Conservation (phyloP, 2,329 filamentous ascomycete species). For the Cordyceps pruinosa region DNA sequence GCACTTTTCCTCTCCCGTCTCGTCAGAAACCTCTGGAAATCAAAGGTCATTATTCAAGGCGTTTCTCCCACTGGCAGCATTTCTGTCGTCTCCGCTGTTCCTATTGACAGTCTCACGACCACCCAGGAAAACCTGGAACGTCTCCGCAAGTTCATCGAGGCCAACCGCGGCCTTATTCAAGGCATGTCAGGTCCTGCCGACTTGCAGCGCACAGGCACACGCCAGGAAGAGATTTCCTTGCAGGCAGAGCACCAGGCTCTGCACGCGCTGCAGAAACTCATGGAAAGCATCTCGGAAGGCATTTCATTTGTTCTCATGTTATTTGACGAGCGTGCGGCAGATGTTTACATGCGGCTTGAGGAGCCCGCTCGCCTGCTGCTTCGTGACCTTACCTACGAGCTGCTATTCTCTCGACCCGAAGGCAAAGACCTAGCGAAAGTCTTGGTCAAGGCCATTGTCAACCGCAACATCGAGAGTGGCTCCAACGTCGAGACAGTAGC, state of each 20-base stretch:
- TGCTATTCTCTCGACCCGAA: constrained; percentile 69
- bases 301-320: constrained; percentile 94
- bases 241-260: constrained; percentile 93
- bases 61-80: constrained; percentile 50
- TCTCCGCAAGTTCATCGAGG: constrained; percentile 72
- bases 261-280: constrained; percentile 75
- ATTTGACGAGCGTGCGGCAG: constrained; percentile 86
- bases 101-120: constrained; percentile 59
- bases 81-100: constrained; percentile 60
- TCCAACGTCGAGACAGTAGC: constrained; percentile 97
- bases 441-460: constrained; percentile 94
- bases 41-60: constrained; percentile 57
- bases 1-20: constrained; percentile 81
- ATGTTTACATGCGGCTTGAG: constrained; percentile 74
- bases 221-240: constrained; percentile 85
- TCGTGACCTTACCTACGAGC: constrained; percentile 75
- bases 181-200: constrained; percentile 88
- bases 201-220: constrained; percentile 66
- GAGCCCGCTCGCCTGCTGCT: constrained; percentile 63
- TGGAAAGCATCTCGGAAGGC: constrained; percentile 87
- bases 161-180: constrained; percentile 88
- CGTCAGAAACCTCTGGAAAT: constrained; percentile 84
- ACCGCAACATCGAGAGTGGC: constrained; percentile 92
- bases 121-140: constrained; percentile 77
- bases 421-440: constrained; percentile 90